phyloP scores from a whole-genome alignment of 1,284 basidiomycete species.

The Tausonia pullulans region DNA sequence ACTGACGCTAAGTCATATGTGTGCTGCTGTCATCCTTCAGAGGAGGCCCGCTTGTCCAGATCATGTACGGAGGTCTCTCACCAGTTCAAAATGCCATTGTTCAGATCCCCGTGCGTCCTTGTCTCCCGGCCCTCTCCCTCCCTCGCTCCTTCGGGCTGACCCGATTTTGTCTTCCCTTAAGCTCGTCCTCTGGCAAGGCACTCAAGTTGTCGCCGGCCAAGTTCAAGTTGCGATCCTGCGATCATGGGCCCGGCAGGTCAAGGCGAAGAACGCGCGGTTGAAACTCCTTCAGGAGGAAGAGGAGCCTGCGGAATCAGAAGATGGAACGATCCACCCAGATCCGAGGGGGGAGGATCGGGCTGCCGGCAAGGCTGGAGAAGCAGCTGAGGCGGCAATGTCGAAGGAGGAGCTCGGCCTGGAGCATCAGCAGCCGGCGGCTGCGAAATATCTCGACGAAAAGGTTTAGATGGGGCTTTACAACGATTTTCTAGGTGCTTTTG shows the following conservation, averaged over 20 bases:
- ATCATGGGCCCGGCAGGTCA: constrained; percentile 9
- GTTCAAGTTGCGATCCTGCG: constrained; percentile 11
- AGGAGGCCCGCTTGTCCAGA: constrained; percentile 8
- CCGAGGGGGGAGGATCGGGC: too few species aligned
- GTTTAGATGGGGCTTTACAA: too few species aligned
- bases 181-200: constrained; percentile 15
- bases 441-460: too few species aligned
- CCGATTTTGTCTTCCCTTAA: background rate
- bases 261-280: constrained; percentile 10
- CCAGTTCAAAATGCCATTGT: background rate
- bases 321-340: background rate
- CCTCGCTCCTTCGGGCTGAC: background rate
- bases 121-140: background rate
- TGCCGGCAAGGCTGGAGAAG: too few species aligned
- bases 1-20: background rate
- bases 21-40: background rate
- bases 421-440: too few species aligned
- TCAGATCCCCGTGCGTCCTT: constrained; percentile 11
- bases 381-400: too few species aligned
- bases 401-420: too few species aligned
- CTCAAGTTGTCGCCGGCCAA: constrained; percentile 14
- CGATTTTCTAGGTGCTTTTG: too few species aligned
- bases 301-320: background rate
- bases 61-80: constrained; percentile 11
- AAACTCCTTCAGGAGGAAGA: background rate